Evolutionary conservation across 75 land plant species (phyloP).

Genomic region (Gnetum montanum): DNA sequence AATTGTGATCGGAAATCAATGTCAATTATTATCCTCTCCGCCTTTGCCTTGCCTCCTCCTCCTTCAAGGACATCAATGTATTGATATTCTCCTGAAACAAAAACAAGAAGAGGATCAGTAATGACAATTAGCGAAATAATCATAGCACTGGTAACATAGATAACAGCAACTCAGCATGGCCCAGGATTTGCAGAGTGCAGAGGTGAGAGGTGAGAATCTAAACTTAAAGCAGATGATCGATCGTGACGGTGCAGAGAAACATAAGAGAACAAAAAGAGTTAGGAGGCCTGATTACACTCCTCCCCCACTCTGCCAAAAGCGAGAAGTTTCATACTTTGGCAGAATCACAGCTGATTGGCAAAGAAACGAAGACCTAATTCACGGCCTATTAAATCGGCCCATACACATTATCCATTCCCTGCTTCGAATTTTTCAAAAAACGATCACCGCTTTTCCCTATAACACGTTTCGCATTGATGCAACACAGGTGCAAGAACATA

Average conservation of each 20-base stretch:
- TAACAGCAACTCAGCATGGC: conserved; percentile 8
- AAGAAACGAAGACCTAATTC: too few relatives aligned
- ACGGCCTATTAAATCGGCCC: too few relatives aligned
- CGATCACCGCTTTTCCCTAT: too few relatives aligned
- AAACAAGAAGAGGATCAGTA: background rate
- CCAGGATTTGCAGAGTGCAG: background rate
- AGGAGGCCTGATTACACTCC: background rate
- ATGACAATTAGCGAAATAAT: background rate
- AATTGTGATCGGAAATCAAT: conserved; percentile 82
- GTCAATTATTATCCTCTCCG: conserved; percentile 62
- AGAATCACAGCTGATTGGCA: too few relatives aligned
- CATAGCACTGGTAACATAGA: background rate
- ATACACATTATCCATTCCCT: too few relatives aligned
- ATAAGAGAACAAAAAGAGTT: background rate
- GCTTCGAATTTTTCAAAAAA: too few relatives aligned
- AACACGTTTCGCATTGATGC: too few relatives aligned
- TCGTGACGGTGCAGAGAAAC: background rate
- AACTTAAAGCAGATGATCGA: background rate
- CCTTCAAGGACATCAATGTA: conserved; percentile 73
- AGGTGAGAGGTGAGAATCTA: background rate
- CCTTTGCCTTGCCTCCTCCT: conserved; percentile 6
- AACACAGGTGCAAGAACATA: too few relatives aligned
- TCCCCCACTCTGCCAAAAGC: too few relatives aligned
- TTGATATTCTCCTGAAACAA: conserved; percentile 45
- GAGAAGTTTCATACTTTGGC: too few relatives aligned